These are phyloP conservation scores for Puya raimondii DNA, from an alignment of 176 grass and related monocot species.

Conservation along the genomic window DNA sequence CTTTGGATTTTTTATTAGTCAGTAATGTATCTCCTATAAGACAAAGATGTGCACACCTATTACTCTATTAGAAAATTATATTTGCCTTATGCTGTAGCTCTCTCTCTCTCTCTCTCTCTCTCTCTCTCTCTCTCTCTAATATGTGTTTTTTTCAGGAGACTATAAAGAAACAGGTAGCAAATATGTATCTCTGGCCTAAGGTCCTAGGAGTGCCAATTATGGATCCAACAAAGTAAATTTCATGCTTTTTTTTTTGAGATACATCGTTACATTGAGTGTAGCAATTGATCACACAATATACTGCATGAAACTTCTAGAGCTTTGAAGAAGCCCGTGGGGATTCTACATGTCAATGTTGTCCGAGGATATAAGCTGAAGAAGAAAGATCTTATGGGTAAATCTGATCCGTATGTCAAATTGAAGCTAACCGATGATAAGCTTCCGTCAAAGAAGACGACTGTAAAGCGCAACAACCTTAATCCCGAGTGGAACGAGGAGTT, in stretches of 20 bases:
- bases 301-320: constrained; percentile 7
- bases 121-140: background rate
- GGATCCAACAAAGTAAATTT: constrained; percentile 59
- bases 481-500: constrained; percentile 27
- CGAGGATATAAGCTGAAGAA: constrained; percentile 21
- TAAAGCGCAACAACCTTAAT: constrained; percentile 17
- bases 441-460: constrained; percentile 24
- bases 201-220: constrained; percentile 69
- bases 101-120: background rate
- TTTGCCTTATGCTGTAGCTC: background rate
- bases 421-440: constrained; percentile 19
- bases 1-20: too few relatives aligned
- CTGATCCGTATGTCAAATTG: constrained; percentile 24
- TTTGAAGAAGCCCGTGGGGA: constrained; percentile 15
- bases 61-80: background rate
- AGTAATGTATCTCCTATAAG: too few relatives aligned
- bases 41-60: too few relatives aligned
- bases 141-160: constrained; percentile 50
- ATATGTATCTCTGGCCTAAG: constrained; percentile 90
- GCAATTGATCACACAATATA: background rate
- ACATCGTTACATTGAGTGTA: background rate
- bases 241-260: constrained; percentile 9
- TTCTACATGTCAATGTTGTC: constrained; percentile 18
- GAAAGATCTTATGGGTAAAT: constrained; percentile 26
- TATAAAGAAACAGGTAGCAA: constrained; percentile 76